Conservation (phyloP, 177 flowering plant species). For the Vitis hybrid region DNA sequence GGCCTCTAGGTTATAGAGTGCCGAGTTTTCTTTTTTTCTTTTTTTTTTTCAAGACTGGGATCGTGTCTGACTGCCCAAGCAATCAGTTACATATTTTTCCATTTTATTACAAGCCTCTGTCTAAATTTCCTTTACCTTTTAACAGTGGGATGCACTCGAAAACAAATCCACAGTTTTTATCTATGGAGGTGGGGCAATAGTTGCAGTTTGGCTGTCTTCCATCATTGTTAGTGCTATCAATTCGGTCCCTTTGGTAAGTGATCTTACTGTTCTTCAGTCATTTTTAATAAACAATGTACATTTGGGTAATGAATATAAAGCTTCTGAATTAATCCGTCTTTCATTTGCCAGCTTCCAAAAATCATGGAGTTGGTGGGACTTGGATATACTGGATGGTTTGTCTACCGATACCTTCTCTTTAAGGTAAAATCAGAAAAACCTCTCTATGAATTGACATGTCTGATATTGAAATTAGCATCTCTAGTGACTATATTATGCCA, state of each 20-base stretch:
- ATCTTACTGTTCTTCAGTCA: not conserved
- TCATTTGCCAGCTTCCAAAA: constrained; percentile 77
- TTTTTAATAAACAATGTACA: not conserved
- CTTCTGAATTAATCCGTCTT: not conserved
- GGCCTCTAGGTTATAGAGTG: too few relatives aligned
- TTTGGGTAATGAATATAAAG: too few relatives aligned
- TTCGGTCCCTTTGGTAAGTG: constrained; percentile 88
- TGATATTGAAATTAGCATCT: too few relatives aligned
- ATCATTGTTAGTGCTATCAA: constrained; percentile 84
- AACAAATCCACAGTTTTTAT: constrained; percentile 85
- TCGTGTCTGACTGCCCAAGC: too few relatives aligned
- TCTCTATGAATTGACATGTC: too few relatives aligned
- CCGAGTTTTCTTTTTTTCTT: too few relatives aligned
- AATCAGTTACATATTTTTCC: too few relatives aligned
- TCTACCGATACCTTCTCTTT: constrained; percentile 95
- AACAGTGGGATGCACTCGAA: constrained; percentile 93
- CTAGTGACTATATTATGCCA: too few relatives aligned
- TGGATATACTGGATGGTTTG: constrained; percentile 99
- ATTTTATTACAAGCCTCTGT: too few relatives aligned
- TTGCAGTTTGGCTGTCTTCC: constrained; percentile 93
- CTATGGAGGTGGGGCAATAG: constrained; percentile 95
- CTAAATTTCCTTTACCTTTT: not conserved
- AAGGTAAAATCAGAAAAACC: constrained; percentile 51
- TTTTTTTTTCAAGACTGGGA: too few relatives aligned
- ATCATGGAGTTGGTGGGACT: constrained; percentile 95